A percentile compares a stretch with the other conserved stretches of the same genome.
Evolutionary conservation across 23 red algal species (phyloP).

Genomic region (Gracilariopsis chorda): DNA sequence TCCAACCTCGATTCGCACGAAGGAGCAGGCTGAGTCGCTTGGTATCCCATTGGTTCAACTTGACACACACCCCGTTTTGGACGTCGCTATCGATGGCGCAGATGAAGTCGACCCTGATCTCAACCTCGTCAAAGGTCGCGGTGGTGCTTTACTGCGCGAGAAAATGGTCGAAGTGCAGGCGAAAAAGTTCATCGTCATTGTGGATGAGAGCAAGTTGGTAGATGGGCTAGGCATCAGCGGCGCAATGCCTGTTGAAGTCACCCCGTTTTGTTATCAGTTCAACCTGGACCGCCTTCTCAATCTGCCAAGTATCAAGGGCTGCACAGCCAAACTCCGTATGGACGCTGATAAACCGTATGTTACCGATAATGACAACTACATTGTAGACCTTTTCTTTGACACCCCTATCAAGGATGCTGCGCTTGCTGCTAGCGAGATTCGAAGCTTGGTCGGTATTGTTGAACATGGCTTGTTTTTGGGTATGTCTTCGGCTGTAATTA

Average conservation of each 20-base stretch:
- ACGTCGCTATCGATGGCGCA: conserved; percentile 98
- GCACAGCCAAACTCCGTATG: conserved; percentile 77
- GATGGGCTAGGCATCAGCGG: conserved; percentile 88
- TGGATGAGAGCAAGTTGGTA: conserved; percentile 96
- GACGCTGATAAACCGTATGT: conserved; percentile 81
- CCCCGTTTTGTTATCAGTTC: conserved; percentile 98
- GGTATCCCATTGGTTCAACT: conserved; percentile 85
- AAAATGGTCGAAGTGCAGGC: conserved; percentile 99
- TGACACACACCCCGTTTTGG: conserved; percentile 89
- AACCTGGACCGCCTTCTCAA: conserved; percentile 71
- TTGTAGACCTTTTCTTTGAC: conserved; percentile 96
- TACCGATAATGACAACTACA: conserved; percentile 99
- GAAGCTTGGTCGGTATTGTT: conserved; percentile 86
- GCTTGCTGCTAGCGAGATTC: conserved; percentile 69
- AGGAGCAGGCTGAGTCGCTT: conserved; percentile 86
- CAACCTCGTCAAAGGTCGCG: conserved; percentile 97
- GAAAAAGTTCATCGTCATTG: conserved; percentile 97
- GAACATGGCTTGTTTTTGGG: conserved; percentile 97
- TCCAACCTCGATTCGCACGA: conserved; percentile 92
- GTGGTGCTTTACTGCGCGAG: conserved; percentile 92
- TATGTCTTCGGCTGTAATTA: conserved; percentile 90
- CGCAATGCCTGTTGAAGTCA: conserved; percentile 98
- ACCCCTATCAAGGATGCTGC: conserved; percentile 74
- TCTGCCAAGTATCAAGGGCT: conserved; percentile 64
- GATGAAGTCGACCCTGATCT: conserved; percentile 87